phyloP scores from a whole-genome alignment of 2,329 filamentous ascomycete species.

The Biscogniauxia mediterranea region DNA sequence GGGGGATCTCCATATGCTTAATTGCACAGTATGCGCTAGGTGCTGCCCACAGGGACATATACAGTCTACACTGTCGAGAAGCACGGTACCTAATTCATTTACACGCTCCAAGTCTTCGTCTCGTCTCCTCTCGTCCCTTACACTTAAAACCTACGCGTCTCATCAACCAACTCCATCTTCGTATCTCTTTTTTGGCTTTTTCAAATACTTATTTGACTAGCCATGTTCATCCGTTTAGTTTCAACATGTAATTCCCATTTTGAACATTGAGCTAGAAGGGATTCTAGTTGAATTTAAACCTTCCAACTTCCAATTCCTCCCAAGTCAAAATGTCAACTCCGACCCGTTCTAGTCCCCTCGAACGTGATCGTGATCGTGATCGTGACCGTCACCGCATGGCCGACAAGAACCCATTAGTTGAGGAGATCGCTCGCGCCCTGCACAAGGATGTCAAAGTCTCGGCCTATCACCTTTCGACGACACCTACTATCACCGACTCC shows the following conservation, averaged over 20 bases:
- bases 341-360: neutral
- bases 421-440: slow-evolving; percentile 48
- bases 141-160: too few species aligned
- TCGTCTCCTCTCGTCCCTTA: slow-evolving; percentile 7
- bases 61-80: neutral
- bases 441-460: slow-evolving; percentile 59
- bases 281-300: too few species aligned
- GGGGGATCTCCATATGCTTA: neutral
- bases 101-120: slow-evolving; percentile 10
- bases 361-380: slow-evolving; percentile 7
- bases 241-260: too few species aligned
- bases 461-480: slow-evolving; percentile 84
- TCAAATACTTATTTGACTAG: too few species aligned
- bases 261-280: neutral
- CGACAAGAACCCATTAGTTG: slow-evolving; percentile 33
- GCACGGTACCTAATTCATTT: slow-evolving; percentile 8
- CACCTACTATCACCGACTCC: slow-evolving; percentile 69
- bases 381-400: slow-evolving; percentile 4
- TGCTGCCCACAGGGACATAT: neutral
- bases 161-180: too few species aligned
- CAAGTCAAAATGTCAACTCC: slow-evolving; percentile 1
- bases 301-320: too few species aligned
- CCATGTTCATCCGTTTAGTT: too few species aligned
- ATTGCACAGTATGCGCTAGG: neutral
- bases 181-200: too few species aligned